Percentiles rank a stretch among this genome's conserved stretches.
These are phyloP conservation scores for Phytophthora pluvialis DNA, from an alignment of 352 stramenopile genomes.

Conservation along the genomic window DNA sequence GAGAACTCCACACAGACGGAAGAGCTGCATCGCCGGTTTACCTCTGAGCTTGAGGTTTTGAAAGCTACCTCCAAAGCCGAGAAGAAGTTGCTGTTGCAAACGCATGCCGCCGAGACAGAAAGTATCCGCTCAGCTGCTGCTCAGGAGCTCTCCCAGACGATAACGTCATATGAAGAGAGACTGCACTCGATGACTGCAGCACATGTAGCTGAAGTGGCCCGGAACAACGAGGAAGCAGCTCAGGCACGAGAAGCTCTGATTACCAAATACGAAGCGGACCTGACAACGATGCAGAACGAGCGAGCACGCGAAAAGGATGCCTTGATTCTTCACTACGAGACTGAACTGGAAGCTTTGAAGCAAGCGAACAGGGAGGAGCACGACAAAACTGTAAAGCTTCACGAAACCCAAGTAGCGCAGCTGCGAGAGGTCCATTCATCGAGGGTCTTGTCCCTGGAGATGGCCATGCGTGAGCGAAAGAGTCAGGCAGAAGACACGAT, in stretches of 20 bases:
- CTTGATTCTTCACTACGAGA: slow-evolving; percentile 54
- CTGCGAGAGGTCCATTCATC: slow-evolving; percentile 52
- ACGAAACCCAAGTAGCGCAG: slow-evolving; percentile 41
- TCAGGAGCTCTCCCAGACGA: slow-evolving; percentile 33
- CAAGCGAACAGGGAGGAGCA: slow-evolving; percentile 43
- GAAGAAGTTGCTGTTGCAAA: slow-evolving; percentile 18
- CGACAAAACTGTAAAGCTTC: slow-evolving; percentile 32
- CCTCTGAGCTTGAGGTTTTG: slow-evolving; percentile 24
- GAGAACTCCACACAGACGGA: slow-evolving; percentile 25
- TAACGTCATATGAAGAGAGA: slow-evolving; percentile 30
- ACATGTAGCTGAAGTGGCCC: slow-evolving; percentile 25
- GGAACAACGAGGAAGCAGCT: slow-evolving; percentile 15
- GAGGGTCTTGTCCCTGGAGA: slow-evolving; percentile 52
- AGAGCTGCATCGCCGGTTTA: slow-evolving; percentile 37
- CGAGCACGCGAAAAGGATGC: slow-evolving; percentile 24
- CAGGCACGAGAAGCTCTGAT: slow-evolving; percentile 29
- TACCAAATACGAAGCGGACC: slow-evolving; percentile 34
- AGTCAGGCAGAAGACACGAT: slow-evolving; percentile 36
- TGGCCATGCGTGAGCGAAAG: slow-evolving; percentile 51
- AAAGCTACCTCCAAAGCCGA: slow-evolving; percentile 19
- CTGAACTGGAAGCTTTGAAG: slow-evolving; percentile 50
- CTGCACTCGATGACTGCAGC: slow-evolving; percentile 14
- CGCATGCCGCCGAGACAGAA: slow-evolving; percentile 33
- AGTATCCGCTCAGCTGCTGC: slow-evolving; percentile 20
- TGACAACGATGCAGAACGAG: slow-evolving; percentile 32